Conservation (phyloP, 164 flowering plant genomes). For the Vitis rotundifolia region DNA sequence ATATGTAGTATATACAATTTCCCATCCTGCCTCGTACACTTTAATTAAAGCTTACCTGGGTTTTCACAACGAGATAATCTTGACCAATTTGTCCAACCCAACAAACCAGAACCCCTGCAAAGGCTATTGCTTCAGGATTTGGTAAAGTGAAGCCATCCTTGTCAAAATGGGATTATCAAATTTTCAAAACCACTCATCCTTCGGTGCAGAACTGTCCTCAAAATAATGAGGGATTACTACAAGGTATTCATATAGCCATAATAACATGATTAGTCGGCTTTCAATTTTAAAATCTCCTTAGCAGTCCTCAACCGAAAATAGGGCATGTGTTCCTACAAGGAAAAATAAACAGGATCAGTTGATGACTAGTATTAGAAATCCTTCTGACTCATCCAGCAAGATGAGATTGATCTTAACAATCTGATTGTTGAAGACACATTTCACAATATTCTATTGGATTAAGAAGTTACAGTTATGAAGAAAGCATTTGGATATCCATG, state of each 20-base stretch:
- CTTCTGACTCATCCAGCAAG: too few species aligned
- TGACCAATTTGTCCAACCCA: background rate
- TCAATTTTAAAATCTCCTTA: slow-evolving; percentile 76
- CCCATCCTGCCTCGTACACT: background rate
- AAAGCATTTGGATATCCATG: too few species aligned
- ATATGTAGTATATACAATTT: background rate
- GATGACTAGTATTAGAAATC: background rate
- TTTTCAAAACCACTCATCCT: background rate
- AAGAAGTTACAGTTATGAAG: too few species aligned
- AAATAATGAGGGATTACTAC: background rate
- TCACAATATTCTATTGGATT: too few species aligned
- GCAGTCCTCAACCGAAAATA: slow-evolving; percentile 84
- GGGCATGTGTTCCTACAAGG: slow-evolving; percentile 79
- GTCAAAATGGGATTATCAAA: too few species aligned
- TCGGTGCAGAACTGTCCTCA: background rate
- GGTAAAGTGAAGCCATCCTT: too few species aligned
- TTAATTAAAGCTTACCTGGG: background rate
- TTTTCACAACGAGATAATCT: background rate
- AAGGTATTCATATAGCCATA: background rate
- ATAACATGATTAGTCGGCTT: slow-evolving; percentile 58
- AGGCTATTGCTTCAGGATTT: too few species aligned
- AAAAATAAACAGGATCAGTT: background rate
- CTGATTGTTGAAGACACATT: too few species aligned
- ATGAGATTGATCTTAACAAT: too few species aligned
- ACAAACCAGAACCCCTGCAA: too few species aligned